Percentiles rank a stretch among this genome's conserved stretches.
Conservation (phyloP, 78 protist genomes). For the Pigoraptor vietnamica region DNA sequence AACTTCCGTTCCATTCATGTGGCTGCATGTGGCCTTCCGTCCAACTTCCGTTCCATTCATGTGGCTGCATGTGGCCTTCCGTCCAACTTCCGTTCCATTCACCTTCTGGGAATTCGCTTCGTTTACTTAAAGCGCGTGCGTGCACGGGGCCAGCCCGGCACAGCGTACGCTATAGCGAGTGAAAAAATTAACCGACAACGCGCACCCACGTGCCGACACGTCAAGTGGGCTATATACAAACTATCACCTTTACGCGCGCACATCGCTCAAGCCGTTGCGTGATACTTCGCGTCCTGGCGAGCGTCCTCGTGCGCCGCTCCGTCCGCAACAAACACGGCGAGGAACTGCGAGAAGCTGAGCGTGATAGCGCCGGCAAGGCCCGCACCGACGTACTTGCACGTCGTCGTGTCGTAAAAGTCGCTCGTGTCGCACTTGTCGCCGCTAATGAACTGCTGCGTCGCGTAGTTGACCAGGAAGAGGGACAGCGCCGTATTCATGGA, state of each 20-base stretch:
- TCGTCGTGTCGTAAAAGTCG: background rate
- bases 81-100: no score
- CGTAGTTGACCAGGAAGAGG: background rate
- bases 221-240: background rate
- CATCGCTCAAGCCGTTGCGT: background rate
- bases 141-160: background rate
- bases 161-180: no score
- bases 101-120: no score
- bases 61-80: no score
- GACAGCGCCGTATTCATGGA: background rate
- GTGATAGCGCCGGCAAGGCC: background rate
- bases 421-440: background rate
- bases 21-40: no score
- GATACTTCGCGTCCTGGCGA: background rate
- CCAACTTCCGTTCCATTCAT: no score
- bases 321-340: background rate
- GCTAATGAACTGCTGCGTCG: background rate
- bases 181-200: background rate
- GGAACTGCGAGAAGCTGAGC: background rate
- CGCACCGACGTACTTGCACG: background rate
- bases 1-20: no score
- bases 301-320: background rate
- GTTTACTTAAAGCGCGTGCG: no score
- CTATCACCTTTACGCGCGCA: background rate
- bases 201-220: background rate